Evolutionary conservation across 2,329 filamentous ascomycete genomes (phyloP), one percentile per base, ranked within the genome.

Genomic region (Aspergillus puulaauensis): DNA sequence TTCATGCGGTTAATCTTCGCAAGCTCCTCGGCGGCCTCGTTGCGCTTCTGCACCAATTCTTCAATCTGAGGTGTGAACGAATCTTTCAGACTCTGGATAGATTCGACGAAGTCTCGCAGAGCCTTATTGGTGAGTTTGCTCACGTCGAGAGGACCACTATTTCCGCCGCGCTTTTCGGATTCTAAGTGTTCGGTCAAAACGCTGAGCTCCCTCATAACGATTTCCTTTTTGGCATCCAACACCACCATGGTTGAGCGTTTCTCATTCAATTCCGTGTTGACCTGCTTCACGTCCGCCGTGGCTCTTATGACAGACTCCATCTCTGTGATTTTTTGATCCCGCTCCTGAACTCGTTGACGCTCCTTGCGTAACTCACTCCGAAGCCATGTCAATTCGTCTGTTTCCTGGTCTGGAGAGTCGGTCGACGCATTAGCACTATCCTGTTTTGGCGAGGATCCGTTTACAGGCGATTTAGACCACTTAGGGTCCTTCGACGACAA

Each of bases 241-340:
- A 96, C 90, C 6, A 93, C 93, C 73, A 99, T 95, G 0, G 95
- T 98, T 68, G 96, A 96, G 58, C 95, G 85, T 79, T 98, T 98
- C 75, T 98, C 93, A 37, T 90, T 83, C 23, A 98, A 80, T 71
- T 93, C 93, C 66, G 89, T 92, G 74, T 96, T 96, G 31, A 96
- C 86, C 66, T 87, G 89, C 75, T 89, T 89, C 60, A 88, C 85
- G 61, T 84, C 83, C 14, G 79, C 80, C 5, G 83, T 82, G 27
- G 80, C 82, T 64, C 86, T 84, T 63, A 88, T 76, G 77, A 77
- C 65, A 65, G 79, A 69, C 75, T 84, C 79, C 52, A 99, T 84
- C 75, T 97, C 93, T 2, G 90, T 86, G 53, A 97, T 91, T 59
- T 88, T 85, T 71, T 93, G 89, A 66, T 96, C 91, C 8, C 90